Evolutionary conservation across 371 early-diverging fungal genomes (phyloP), one percentile per base, ranked within the genome.

Genomic region (Apophysomyces variabilis): DNA sequence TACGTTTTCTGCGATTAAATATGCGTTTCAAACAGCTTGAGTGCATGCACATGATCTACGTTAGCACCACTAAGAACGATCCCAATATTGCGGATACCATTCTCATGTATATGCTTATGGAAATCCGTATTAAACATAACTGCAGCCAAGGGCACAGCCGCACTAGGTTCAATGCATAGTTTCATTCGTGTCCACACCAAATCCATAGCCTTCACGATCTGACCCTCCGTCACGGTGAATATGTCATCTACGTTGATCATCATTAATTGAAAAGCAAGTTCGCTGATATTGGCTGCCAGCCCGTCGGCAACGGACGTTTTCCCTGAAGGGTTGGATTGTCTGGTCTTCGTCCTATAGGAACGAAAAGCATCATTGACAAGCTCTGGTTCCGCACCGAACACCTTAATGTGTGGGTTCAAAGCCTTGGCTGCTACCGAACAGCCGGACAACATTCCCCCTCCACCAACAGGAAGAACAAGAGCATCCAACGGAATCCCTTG

Each of bases 391-490:
- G 83, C 85, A 6, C 73, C 87, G 71, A 81, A 85, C 0, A 88
- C 71, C 38, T 69, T 67, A 38, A 79, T 72, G 0, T 58, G 26
- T 2, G 82, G 80, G 1, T 64, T 70, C 9, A 82, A 37, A 12
- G 71, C 56, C 61, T 80, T 80, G 38, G 77, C 80, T 5, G 86
- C 86, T 36, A 83, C 67, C 3, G 81, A 26, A 54, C 79, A 82
- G 1, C 89, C 89, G 7, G 85, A 75, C 4, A 89, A 36, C 86
- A 89, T 75, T 0, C 89, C 89, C 21, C 87, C 85, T 3, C 85
- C 88, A 7, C 88, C 88, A 0, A 81, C 81, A 35, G 86, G 85
- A 7, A 85, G 68, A 43, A 89, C 66, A 7, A 87, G 62, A 9
- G 76, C 78, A 67, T 89, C 88, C 26, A 87, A 65, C 14, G 57